Conservation (phyloP, 2,329 filamentous ascomycete species). For the Sphaerulina vaccinii region DNA sequence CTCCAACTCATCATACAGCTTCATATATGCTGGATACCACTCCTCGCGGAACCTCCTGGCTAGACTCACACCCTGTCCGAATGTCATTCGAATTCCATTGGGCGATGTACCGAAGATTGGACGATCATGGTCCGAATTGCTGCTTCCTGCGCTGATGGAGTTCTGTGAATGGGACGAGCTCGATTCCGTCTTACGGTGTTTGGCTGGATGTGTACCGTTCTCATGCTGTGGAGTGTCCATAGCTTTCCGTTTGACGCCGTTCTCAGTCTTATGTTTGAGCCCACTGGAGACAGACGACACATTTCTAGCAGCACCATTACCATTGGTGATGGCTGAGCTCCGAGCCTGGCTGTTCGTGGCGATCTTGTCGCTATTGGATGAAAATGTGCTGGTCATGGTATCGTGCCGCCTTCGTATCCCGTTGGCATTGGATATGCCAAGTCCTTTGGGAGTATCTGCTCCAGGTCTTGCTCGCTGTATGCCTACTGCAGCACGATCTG, state of each 20-base stretch:
- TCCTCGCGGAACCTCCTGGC: slow-evolving; percentile 54
- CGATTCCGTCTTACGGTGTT: slow-evolving; percentile 38
- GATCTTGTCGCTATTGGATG: slow-evolving; percentile 19
- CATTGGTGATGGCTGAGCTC: slow-evolving; percentile 38
- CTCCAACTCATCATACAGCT: slow-evolving; percentile 52
- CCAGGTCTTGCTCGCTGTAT: slow-evolving; percentile 29
- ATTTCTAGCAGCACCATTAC: slow-evolving; percentile 34
- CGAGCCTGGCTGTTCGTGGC: slow-evolving; percentile 16
- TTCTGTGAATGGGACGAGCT: slow-evolving; percentile 33
- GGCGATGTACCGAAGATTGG: neutral
- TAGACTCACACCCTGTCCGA: slow-evolving; percentile 45
- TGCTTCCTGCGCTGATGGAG: slow-evolving; percentile 27
- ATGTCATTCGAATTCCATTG: slow-evolving; percentile 1
- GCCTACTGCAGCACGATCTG: slow-evolving; percentile 30
- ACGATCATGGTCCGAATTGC: slow-evolving; percentile 15
- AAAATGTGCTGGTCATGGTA: slow-evolving; percentile 32
- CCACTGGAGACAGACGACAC: slow-evolving; percentile 17
- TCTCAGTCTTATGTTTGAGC: slow-evolving; percentile 32
- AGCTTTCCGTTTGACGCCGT: slow-evolving; percentile 47
- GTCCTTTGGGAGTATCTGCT: slow-evolving; percentile 43
- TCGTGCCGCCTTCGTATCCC: slow-evolving; percentile 35
- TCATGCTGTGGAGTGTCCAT: slow-evolving; percentile 38
- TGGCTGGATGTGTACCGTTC: slow-evolving; percentile 20
- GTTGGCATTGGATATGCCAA: slow-evolving; percentile 44
- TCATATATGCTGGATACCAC: slow-evolving; percentile 58